phyloP scores from a whole-genome alignment of 306 rosid genomes.

The Castanopsis chinensis region DNA sequence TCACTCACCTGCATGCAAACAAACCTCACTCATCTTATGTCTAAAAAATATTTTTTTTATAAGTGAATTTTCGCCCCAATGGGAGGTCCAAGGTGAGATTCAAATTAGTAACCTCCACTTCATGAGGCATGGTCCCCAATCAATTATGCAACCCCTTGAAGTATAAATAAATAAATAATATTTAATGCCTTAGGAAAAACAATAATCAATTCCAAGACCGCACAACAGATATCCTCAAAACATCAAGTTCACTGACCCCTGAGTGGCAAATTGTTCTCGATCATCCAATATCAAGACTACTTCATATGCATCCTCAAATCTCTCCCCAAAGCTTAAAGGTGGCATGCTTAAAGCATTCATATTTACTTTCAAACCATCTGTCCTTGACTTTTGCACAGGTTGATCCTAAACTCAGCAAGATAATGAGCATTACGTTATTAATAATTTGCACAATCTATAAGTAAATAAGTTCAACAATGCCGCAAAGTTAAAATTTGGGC shows the following conservation, averaged over 20 bases:
- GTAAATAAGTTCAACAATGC: neutral
- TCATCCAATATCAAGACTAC: slow-evolving; percentile 80
- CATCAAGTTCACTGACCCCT: slow-evolving; percentile 60
- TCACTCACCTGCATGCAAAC: neutral
- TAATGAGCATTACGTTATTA: slow-evolving; percentile 13
- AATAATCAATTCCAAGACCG: neutral
- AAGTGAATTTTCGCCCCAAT: too few relatives aligned
- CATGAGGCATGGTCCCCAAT: too few relatives aligned
- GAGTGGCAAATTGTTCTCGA: slow-evolving; percentile 88
- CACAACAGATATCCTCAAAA: neutral
- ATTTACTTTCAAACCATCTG: slow-evolving; percentile 36
- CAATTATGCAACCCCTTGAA: too few relatives aligned
- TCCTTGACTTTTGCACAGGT: slow-evolving; percentile 33
- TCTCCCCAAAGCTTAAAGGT: slow-evolving; percentile 83
- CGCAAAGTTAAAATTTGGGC: neutral
- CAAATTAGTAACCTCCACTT: too few relatives aligned
- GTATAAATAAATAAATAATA: neutral
- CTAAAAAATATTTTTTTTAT: neutral
- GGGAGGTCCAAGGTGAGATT: too few relatives aligned
- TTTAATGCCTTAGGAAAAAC: neutral
- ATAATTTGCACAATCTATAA: neutral
- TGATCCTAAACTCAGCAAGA: slow-evolving; percentile 39
- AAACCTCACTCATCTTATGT: neutral
- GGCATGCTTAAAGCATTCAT: slow-evolving; percentile 58
- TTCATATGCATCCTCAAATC: slow-evolving; percentile 83